Conservation (phyloP, 2,329 filamentous ascomycete genomes). For the Chaetomiaceae sp. region DNA sequence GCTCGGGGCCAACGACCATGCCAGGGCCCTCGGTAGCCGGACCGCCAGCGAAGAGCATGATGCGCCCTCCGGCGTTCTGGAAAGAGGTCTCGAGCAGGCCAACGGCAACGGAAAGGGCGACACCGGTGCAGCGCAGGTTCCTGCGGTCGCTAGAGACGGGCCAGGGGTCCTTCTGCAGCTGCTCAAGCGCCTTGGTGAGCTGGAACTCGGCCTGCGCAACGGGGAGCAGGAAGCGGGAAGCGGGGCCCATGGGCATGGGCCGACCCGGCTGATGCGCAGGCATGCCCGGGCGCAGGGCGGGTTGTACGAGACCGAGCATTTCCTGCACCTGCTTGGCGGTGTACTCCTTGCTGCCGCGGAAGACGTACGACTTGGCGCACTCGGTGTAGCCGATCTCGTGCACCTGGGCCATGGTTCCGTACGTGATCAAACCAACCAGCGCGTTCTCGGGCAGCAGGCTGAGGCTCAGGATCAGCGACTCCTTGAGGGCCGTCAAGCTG, state of each 20-base stretch:
- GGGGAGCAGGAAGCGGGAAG: slow-evolving; percentile 85
- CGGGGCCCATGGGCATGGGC: slow-evolving; percentile 70
- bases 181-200: slow-evolving; percentile 91
- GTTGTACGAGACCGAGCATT: slow-evolving; percentile 81
- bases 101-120: slow-evolving; percentile 92
- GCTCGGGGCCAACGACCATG: slow-evolving; percentile 91
- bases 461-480: slow-evolving; percentile 81
- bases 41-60: slow-evolving; percentile 96
- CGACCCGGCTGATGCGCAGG: slow-evolving; percentile 70
- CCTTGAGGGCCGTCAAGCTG: slow-evolving; percentile 75
- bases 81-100: slow-evolving; percentile 91
- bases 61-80: slow-evolving; percentile 88
- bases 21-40: slow-evolving; percentile 94
- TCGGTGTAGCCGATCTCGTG: slow-evolving; percentile 98
- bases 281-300: slow-evolving; percentile 69
- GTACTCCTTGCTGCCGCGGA: slow-evolving; percentile 97
- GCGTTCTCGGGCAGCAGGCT: slow-evolving; percentile 77
- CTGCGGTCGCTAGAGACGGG: slow-evolving; percentile 91
- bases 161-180: slow-evolving; percentile 96
- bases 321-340: slow-evolving; percentile 98
- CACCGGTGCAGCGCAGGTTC: slow-evolving; percentile 85
- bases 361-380: slow-evolving; percentile 97
- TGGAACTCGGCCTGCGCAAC: slow-evolving; percentile 97
- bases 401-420: slow-evolving; percentile 94
- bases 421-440: slow-evolving; percentile 78